Conservation (phyloP, 1,284 basidiomycete species). For the Ustilago loliicola region DNA sequence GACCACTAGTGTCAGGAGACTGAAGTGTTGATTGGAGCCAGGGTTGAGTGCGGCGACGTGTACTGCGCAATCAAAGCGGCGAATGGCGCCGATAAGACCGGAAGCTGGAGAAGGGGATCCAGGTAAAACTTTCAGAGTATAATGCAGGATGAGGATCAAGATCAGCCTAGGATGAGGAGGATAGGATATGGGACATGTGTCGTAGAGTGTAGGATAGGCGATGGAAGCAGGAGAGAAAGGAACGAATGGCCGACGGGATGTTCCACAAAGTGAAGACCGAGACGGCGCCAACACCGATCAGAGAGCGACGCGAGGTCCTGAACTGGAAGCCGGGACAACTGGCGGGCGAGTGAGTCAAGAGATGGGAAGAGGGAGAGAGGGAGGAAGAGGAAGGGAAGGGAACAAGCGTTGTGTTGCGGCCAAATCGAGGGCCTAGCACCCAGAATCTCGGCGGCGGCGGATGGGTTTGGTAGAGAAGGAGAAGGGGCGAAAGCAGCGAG, state of each 20-base stretch:
- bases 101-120: background rate
- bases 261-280: constrained; percentile 1
- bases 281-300: constrained; percentile 4
- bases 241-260: background rate
- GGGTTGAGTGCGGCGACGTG: constrained; percentile 4
- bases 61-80: constrained; percentile 11
- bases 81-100: constrained; percentile 1
- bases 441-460: background rate
- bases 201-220: background rate
- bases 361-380: background rate
- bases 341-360: background rate
- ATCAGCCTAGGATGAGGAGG: background rate
- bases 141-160: background rate
- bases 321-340: background rate
- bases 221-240: background rate
- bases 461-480: background rate
- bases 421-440: constrained; percentile 3
- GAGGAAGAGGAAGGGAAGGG: background rate
- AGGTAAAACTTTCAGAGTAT: background rate
- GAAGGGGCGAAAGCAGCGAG: background rate
- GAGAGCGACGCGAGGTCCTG: constrained; percentile 2
- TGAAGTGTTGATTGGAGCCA: background rate
- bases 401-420: background rate
- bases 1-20: background rate
- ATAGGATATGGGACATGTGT: background rate